Evolutionary conservation across 116 monocot genomes (phyloP).

Genomic region (Papilionanthe hybrid): DNA sequence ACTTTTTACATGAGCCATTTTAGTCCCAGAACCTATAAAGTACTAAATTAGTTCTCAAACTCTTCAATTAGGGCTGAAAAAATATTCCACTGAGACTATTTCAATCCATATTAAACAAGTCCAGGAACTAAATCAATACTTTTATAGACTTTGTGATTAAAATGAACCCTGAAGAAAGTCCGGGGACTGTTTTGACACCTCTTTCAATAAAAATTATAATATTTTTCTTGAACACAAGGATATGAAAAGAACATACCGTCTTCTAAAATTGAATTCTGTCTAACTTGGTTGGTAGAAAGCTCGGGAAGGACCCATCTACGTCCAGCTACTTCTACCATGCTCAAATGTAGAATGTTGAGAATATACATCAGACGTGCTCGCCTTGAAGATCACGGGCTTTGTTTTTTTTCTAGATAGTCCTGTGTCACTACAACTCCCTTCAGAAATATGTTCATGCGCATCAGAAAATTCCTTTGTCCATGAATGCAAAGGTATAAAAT

Average conservation of each 20-base stretch:
- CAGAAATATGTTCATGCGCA: slow-evolving; percentile 29
- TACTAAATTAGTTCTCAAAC: no score
- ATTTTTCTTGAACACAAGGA: neutral
- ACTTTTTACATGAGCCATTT: no score
- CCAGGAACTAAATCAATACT: no score
- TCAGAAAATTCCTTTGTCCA: slow-evolving; percentile 57
- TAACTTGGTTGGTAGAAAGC: neutral
- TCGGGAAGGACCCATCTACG: neutral
- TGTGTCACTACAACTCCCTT: slow-evolving; percentile 80
- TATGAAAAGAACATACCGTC: neutral
- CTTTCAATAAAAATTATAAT: neutral
- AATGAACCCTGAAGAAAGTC: no score
- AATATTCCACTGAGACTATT: no score
- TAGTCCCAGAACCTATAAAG: no score
- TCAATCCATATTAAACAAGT: no score
- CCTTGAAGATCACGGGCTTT: slow-evolving; percentile 6
- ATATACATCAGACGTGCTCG: neutral
- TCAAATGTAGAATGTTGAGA: neutral
- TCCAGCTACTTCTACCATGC: slow-evolving; percentile 1
- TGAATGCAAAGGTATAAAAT: slow-evolving; percentile 66
- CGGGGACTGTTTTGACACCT: no score
- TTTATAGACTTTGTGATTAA: no score
- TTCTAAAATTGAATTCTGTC: neutral
- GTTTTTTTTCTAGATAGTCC: slow-evolving; percentile 41
- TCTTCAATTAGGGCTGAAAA: no score